Percentiles rank a stretch among this genome's conserved stretches.
Evolutionary conservation across 2,329 filamentous ascomycete genomes (phyloP).

Genomic region (Pseudogymnoascus sp.): DNA sequence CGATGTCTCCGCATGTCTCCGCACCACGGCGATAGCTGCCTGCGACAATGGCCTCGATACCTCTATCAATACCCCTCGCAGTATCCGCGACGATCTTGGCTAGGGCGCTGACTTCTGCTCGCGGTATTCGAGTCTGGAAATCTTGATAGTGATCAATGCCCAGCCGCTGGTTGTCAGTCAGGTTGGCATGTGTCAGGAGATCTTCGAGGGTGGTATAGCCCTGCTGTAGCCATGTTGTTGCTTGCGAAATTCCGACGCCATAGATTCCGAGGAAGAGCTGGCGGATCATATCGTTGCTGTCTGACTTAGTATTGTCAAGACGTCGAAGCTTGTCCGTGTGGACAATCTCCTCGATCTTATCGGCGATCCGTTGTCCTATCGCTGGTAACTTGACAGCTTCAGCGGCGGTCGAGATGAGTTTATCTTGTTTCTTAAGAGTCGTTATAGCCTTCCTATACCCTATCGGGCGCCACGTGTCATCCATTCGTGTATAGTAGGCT

Average conservation of each 20-base stretch:
- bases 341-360: slow-evolving; percentile 86
- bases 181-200: slow-evolving; percentile 50
- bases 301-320: slow-evolving; percentile 61
- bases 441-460: slow-evolving; percentile 72
- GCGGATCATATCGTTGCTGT: slow-evolving; percentile 59
- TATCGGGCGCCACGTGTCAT: slow-evolving; percentile 67
- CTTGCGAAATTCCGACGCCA: slow-evolving; percentile 64
- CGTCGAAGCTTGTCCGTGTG: slow-evolving; percentile 63
- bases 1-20: slow-evolving; percentile 69
- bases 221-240: slow-evolving; percentile 67
- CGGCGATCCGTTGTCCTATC: slow-evolving; percentile 66
- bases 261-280: slow-evolving; percentile 72
- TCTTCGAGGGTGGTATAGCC: slow-evolving; percentile 72
- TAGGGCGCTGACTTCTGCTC: slow-evolving; percentile 65
- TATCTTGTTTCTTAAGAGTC: slow-evolving; percentile 59
- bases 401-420: slow-evolving; percentile 58
- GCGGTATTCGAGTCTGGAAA: slow-evolving; percentile 70
- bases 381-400: slow-evolving; percentile 61
- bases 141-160: slow-evolving; percentile 76
- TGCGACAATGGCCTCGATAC: slow-evolving; percentile 64
- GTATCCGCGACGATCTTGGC: slow-evolving; percentile 55
- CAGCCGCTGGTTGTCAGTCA: slow-evolving; percentile 64
- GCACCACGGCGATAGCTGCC: slow-evolving; percentile 83
- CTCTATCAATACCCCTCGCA: slow-evolving; percentile 52
- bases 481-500: slow-evolving; percentile 65